phyloP scores from a whole-genome alignment of 345 rosid species.

The Populus pruinosa region DNA sequence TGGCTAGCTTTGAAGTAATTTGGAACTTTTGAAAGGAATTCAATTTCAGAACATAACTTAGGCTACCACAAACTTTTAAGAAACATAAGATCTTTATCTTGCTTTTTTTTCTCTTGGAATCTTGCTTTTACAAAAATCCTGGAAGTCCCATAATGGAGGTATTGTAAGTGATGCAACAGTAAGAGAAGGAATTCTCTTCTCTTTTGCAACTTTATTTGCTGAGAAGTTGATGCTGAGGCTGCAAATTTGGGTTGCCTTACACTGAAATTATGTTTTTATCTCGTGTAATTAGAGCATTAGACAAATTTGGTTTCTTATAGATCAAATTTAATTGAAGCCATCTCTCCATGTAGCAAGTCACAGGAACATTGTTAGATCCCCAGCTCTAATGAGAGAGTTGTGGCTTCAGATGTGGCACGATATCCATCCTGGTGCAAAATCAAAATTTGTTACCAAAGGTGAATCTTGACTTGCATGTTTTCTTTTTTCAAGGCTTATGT shows the following conservation, averaged over 20 bases:
- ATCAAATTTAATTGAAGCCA: slow-evolving; percentile 20
- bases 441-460: slow-evolving; percentile 91
- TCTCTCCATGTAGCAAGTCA: slow-evolving; percentile 75
- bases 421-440: slow-evolving; percentile 55
- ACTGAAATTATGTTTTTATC: not conserved
- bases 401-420: slow-evolving; percentile 99
- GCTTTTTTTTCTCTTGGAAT: not conserved
- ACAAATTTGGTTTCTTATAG: not conserved
- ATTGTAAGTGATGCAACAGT: not conserved
- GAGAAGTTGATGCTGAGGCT: not conserved
- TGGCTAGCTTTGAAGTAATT: not conserved
- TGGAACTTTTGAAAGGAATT: not conserved
- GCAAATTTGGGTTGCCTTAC: not conserved
- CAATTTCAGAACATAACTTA: not conserved
- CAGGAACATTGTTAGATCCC: slow-evolving; percentile 90
- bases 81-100: too few relatives aligned
- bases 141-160: not conserved
- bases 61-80: not conserved
- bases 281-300: not conserved
- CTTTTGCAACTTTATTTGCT: not conserved
- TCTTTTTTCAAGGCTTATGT: not conserved
- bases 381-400: slow-evolving; percentile 90
- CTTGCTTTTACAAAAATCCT: not conserved
- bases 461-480: slow-evolving; percentile 1
- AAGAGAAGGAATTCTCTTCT: not conserved